phyloP scores from a whole-genome alignment of 768 basidiomycete species.

The Tricholomella constricta region DNA sequence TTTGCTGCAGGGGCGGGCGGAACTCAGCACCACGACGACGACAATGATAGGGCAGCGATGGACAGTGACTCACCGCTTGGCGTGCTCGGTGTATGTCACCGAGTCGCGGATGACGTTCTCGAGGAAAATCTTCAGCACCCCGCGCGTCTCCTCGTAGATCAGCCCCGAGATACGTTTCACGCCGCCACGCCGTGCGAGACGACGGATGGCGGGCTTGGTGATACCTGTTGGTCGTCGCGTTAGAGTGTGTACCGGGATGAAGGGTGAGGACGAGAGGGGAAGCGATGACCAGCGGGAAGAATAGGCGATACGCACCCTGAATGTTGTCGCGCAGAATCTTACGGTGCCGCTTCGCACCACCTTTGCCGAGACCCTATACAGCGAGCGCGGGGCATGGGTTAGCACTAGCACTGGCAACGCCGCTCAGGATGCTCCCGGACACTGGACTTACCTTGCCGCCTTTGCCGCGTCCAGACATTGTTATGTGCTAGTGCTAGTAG shows the following conservation, averaged over 20 bases:
- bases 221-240: conserved; percentile 48
- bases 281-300: no score
- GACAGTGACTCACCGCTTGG: conserved; percentile 52
- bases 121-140: conserved; percentile 87
- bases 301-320: conserved; percentile 47
- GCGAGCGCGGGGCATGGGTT: neutral
- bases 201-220: conserved; percentile 82
- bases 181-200: conserved; percentile 90
- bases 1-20: conserved; percentile 33
- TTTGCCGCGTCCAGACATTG: conserved; percentile 91
- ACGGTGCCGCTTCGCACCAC: conserved; percentile 81
- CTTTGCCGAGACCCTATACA: conserved; percentile 77
- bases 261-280: no score
- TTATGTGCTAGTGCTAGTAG: conserved; percentile 17
- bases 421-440: no score
- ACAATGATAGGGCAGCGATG: neutral
- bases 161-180: conserved; percentile 88
- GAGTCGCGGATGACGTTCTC: conserved; percentile 90
- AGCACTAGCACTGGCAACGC: neutral
- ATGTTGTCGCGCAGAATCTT: conserved; percentile 82
- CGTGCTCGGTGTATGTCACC: conserved; percentile 92
- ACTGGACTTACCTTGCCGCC: conserved; percentile 60
- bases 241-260: neutral
- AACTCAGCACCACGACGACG: neutral
- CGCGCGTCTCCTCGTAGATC: conserved; percentile 91